phyloP scores from a whole-genome alignment of 1,139 yeast species.

The Yamadazyma diospyri region DNA sequence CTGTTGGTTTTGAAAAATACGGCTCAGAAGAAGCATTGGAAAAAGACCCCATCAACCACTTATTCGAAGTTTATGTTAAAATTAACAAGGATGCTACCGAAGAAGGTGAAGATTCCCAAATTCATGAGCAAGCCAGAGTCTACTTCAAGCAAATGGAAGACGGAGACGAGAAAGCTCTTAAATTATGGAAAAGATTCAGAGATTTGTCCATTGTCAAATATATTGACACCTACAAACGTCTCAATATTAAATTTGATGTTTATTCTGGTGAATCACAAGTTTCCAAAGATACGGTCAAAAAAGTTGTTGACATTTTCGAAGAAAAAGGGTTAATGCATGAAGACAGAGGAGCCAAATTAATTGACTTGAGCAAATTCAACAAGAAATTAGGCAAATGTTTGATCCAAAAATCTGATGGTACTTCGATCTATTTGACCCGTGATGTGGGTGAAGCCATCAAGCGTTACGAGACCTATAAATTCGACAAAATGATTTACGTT shows the following conservation, averaged over 20 bases:
- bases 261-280: slow-evolving; percentile 98
- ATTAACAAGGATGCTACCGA: slow-evolving; percentile 74
- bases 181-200: slow-evolving; percentile 85
- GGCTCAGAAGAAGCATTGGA: slow-evolving; percentile 75
- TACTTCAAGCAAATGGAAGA: slow-evolving; percentile 92
- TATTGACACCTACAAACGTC: slow-evolving; percentile 83
- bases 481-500: slow-evolving; percentile 95
- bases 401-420: slow-evolving; percentile 94
- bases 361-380: slow-evolving; percentile 81
- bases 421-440: slow-evolving; percentile 90
- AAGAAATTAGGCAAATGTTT: slow-evolving; percentile 93
- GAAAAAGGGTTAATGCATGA: slow-evolving; percentile 74
- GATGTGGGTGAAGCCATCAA: slow-evolving; percentile 97
- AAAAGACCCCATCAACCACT: slow-evolving; percentile 86
- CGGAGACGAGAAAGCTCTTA: slow-evolving; percentile 79
- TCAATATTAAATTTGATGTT: slow-evolving; percentile 80
- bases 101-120: slow-evolving; percentile 66
- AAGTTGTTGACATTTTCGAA: slow-evolving; percentile 59
- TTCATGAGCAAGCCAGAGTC: slow-evolving; percentile 82
- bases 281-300: slow-evolving; percentile 65
- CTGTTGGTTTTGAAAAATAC: slow-evolving; percentile 84
- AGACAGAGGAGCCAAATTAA: slow-evolving; percentile 88
- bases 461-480: slow-evolving; percentile 78
- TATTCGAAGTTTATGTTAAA: slow-evolving; percentile 90
- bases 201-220: slow-evolving; percentile 84